Base-by-base conservation (phyloP, 495 filamentous ascomycete species). In the Xylaria cubensis region DNA sequence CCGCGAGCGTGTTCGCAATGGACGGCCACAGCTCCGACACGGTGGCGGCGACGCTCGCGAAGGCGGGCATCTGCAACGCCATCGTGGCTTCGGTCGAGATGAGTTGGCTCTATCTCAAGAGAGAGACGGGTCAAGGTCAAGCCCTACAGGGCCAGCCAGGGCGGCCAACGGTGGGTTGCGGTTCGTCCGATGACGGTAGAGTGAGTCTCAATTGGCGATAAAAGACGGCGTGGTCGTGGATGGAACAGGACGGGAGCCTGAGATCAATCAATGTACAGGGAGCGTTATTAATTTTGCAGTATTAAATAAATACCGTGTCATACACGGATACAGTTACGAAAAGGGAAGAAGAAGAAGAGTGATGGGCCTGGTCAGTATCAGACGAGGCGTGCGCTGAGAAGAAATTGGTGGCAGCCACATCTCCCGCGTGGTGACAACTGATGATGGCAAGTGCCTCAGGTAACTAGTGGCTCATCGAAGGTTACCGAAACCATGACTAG, bases 11-110 rank as follows among this genome's bases (percentile, higher is more conserved):
- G 71, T 80, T 84, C 50, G 84, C 81, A 70, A 90, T 82, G 21
- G 87, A 86, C 29, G 88, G 87, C 86, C 85, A 89, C 71, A 88
- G 70, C 53, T 89, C 86, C 62, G 84, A 79, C 2, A 86, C 84
- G 70, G 84, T 83, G 50, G 85, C 83, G 63, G 83, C 84, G 66
- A 89, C 80, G 64, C 78, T 82, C 84, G 87, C 78, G 19, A 78
- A 69, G 70, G 76, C 74, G 62, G 76, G 74, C 67, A 73, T 75
- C 34, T 76, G 76, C n/a, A 79, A 72, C 73, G 74, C 76, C 77
- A 79, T 79, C 46, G 66, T 76, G 69, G 74, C 62, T 74, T 12
- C 53, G 41, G 55, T 51, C 61, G 41, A 41, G 68, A 56, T 58
- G 72, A 64, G 39, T 19, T 3, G 24, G 15, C 51, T 50, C 51